phyloP scores from a whole-genome alignment of 345 rosid species.

The Corchorus olitorius region DNA sequence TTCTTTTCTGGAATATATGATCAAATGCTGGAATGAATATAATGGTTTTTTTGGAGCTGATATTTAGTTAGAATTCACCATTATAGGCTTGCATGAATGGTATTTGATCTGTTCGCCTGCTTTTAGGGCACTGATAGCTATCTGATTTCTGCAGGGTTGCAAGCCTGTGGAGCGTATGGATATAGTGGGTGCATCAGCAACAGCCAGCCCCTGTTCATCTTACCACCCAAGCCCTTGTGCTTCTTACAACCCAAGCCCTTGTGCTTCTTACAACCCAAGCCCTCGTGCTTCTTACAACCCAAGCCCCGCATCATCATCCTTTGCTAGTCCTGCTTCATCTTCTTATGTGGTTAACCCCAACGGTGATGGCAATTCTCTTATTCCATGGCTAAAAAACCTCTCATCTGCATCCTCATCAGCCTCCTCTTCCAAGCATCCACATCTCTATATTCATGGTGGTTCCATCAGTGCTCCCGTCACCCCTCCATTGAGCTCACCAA shows the following conservation, averaged over 20 bases:
- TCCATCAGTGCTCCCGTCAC: conserved; percentile 99
- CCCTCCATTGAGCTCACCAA: conserved; percentile 96
- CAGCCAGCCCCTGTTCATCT: conserved; percentile 79
- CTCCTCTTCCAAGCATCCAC: conserved; percentile 73
- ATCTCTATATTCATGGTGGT: conserved; percentile 71
- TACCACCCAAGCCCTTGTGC: conserved; percentile 78
- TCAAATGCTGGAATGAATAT: not conserved
- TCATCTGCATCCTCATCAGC: conserved; percentile 89
- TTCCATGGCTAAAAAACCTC: conserved; percentile 94
- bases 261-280: conserved; percentile 78
- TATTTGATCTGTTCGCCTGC: not conserved
- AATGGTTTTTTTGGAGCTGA: not conserved
- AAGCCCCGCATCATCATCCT: conserved; percentile 86
- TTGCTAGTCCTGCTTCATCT: conserved; percentile 86
- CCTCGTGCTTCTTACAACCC: conserved; percentile 80
- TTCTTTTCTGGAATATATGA: not conserved
- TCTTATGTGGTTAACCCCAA: conserved; percentile 57
- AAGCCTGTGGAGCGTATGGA: conserved; percentile 85
- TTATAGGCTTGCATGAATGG: not conserved
- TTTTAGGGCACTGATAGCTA: not conserved
- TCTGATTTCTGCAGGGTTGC: conserved; percentile 61
- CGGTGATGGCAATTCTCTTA: conserved; percentile 72
- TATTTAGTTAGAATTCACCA: not conserved
- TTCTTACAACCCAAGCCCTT: conserved; percentile 78
- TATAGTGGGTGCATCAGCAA: conserved; percentile 68